These are phyloP conservation scores for Talaromyces verruculosus DNA, from an alignment of 2,329 filamentous ascomycete species.

Conservation along the genomic window DNA sequence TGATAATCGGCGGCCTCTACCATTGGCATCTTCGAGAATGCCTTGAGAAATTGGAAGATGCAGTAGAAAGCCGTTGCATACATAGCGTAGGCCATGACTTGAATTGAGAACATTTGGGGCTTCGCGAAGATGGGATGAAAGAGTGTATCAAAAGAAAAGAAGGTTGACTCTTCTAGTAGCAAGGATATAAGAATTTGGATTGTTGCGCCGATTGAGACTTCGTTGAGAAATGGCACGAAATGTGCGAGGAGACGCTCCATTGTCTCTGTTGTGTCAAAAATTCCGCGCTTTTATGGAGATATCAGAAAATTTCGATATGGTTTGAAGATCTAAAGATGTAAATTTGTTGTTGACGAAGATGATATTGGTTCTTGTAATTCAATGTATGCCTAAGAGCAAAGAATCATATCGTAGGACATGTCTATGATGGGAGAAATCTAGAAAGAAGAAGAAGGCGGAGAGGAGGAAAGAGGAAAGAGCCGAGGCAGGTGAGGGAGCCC, in stretches of 20 bases:
- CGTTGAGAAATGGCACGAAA: slow-evolving; percentile 6
- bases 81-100: not conserved
- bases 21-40: slow-evolving; percentile 9
- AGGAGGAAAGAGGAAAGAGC: not conserved
- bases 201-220: not conserved
- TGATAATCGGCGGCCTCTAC: not conserved
- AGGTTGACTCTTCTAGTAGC: not conserved
- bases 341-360: not conserved
- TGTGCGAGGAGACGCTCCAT: not conserved
- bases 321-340: not conserved
- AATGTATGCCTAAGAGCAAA: not conserved
- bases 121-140: slow-evolving; percentile 7
- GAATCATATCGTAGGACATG: not conserved
- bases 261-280: not conserved
- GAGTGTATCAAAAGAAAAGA: not conserved
- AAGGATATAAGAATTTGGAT: not conserved
- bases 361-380: not conserved
- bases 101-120: not conserved
- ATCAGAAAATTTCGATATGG: not conserved
- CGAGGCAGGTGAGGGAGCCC: not conserved
- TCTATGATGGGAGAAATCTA: not conserved
- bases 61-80: not conserved
- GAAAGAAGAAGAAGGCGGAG: not conserved
- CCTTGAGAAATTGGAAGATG: not conserved
- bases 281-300: not conserved